Base-by-base conservation (phyloP, 768 basidiomycete species). In the Termitomyces sp. region DNA sequence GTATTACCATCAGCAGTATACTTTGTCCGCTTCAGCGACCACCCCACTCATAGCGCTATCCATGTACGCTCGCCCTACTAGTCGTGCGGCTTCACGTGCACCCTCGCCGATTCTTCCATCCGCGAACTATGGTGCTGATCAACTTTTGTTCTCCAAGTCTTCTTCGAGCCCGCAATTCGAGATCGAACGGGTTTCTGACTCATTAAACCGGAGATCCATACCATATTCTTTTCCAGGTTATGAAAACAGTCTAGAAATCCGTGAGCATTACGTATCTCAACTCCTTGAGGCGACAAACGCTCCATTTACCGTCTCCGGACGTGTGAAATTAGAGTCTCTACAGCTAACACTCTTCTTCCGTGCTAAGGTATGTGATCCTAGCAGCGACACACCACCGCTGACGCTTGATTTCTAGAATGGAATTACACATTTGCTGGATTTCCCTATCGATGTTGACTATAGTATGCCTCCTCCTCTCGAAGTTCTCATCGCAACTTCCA, bases 391-490 rank as follows among this genome's bases (percentile, higher is more conserved):
- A 54, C 35, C 22, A 14, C 26, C 20, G 33, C 55, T 59, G 48
- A 67, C 54, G 38, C 48, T 28, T 32, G 52, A 32, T 38, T n/a
- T 44, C 7, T 49, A 92, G 90, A 85, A 84, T 59, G 89, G 87
- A 33, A 87, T 89, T 59, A 85, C 87, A 0, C 88, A 92, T 66
- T 86, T 88, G 9, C 78, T 92, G 22, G 88, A 91, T 67, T 92
- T 92, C 66, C 90, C 90, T 5, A 82, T 92, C 58, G 87, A 92
- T 64, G 79, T 88, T 46, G 85, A 86, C 61, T 83, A 87, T 64
- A 84, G 83, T 67, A 80, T 84, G 16, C 88, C 90, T 16, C 88
- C 89, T 1, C 84, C 90, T 16, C 79, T 92, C 57, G 88, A 91
- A 63, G 87, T 89, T 51, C 79, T 92, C 65, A 81, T 92, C 62